Conservation (phyloP, 1,139 yeast species). For the Groenewaldozyma auringiensis region DNA sequence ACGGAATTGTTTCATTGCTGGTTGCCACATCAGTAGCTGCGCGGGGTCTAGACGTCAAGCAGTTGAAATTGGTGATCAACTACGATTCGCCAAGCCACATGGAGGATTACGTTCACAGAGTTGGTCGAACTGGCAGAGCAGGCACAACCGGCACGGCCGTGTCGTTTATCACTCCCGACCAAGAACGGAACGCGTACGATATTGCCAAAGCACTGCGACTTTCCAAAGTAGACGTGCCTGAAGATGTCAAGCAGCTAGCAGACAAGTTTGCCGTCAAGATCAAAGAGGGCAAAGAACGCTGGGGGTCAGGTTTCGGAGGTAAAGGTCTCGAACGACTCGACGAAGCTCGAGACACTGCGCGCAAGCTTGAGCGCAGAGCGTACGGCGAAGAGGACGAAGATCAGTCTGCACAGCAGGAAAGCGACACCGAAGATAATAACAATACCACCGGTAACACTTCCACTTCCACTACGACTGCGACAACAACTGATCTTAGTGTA, state of each 20-base stretch:
- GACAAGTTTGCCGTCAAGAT: conserved; percentile 52
- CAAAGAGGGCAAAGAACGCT: conserved; percentile 59
- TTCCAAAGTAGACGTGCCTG: conserved; percentile 49
- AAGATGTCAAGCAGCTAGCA: conserved; percentile 47
- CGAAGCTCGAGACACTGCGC: conserved; percentile 51
- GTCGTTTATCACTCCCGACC: conserved; percentile 58
- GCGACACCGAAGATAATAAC: conserved; percentile 14
- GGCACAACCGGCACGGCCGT: conserved; percentile 71
- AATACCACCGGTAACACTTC: conserved; percentile 5
- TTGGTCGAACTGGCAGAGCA: conserved; percentile 95
- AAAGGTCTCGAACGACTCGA: conserved; percentile 82
- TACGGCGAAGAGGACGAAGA: conserved; percentile 32
- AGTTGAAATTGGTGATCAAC: conserved; percentile 69
- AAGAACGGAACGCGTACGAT: conserved; percentile 54
- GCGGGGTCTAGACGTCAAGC: conserved; percentile 86
- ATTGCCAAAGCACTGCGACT: conserved; percentile 60
- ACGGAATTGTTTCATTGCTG: conserved; percentile 52
- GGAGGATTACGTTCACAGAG: conserved; percentile 95
- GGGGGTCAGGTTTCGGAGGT: conserved; percentile 72
- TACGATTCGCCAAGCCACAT: conserved; percentile 87
- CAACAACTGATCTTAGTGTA: conserved; percentile 5
- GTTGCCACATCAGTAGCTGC: conserved; percentile 95
- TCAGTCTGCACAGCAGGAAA: conserved; percentile 16
- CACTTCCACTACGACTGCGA: conserved; percentile 4
- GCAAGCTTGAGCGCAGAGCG: conserved; percentile 43